Base-by-base conservation (phyloP, 2,329 filamentous ascomycete genomes). In the Davidsoniella neocaledoniae region DNA sequence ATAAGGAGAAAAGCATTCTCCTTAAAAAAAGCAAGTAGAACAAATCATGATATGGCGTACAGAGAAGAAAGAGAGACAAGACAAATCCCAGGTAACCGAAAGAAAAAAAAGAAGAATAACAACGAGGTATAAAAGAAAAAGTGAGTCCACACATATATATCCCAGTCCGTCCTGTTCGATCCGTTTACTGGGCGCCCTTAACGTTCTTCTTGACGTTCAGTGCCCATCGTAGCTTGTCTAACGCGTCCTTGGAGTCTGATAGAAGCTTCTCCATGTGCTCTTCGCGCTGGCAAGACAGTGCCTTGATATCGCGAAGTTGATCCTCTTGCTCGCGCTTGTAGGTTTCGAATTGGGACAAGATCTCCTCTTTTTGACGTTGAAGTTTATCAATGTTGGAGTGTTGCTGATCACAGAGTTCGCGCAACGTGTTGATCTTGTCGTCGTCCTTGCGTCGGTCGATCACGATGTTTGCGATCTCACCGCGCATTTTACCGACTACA, bases 351-450 rank as follows among this genome's bases (percentile, higher is more conserved):
- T 75, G 66, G 43, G 64, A 64, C 14, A 65, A 63, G 53, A 86
- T 77, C 14, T 73, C 73, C 25, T 75, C 71, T 58, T 84, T 83
- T 57, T 82, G 73, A 45, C 71, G 69, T 52, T 66, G 64, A 21
- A 80, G 65, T 52, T 76, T 69, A 51, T 74, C 73, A 52, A 83
- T 72, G 57, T 85, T 83, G 58, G 73, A 71, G 55, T 83, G 74
- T 60, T 86, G 78, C 63, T 87, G 82, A 55, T 86, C 81, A 60
- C 77, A 81, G 29, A 87, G 69, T 53, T 83, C 77, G 47, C 77
- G 71, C 46, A 86, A 66, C 29, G 74, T 77, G 54, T 67, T 70
- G 56, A 83, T 78, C 63, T 73, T 77, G 59, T 74, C 71, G 57
- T 80, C 76, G 58, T 84, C 79, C 47, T 66, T 67, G 54, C 64